Evolutionary conservation across 805 yeast genomes (phyloP).

Genomic region (Wickerhamomyces sydowiorum): DNA sequence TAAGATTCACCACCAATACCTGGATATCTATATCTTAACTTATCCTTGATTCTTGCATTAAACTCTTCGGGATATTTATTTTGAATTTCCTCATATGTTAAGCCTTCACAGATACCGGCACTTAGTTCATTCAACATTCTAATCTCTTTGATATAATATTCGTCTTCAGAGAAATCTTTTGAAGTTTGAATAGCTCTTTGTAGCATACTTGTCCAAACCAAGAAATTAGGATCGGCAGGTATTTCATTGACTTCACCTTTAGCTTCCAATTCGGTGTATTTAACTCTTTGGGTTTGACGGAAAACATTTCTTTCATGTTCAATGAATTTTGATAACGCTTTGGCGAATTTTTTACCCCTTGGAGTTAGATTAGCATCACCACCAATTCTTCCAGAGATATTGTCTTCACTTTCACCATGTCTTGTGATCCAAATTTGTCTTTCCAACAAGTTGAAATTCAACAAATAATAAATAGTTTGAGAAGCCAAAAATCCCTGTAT

Average conservation of each 20-base stretch:
- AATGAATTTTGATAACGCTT: constrained; percentile 71
- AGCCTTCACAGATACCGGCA: constrained; percentile 87
- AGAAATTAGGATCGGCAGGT: constrained; percentile 68
- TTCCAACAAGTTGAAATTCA: constrained; percentile 83
- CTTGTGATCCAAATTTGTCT: constrained; percentile 93
- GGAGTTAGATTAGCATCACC: constrained; percentile 82
- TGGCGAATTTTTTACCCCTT: constrained; percentile 72
- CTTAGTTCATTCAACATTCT: constrained; percentile 91
- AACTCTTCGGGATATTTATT: constrained; percentile 70
- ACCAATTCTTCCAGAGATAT: constrained; percentile 81
- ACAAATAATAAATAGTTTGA: constrained; percentile 83
- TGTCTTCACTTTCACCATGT: constrained; percentile 89
- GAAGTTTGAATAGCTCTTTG: constrained; percentile 76
- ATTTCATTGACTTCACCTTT: constrained; percentile 29
- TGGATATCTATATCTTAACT: constrained; percentile 85
- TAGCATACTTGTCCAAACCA: constrained; percentile 92
- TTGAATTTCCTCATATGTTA: constrained; percentile 87
- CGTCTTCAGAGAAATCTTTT: constrained; percentile 63
- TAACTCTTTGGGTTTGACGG: constrained; percentile 51
- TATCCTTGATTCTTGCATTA: constrained; percentile 66
- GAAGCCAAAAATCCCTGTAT: constrained; percentile 86
- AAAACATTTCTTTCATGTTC: constrained; percentile 65
- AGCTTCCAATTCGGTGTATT: constrained; percentile 32
- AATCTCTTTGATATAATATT: constrained; percentile 79
- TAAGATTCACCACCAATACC: constrained; percentile 98